A percentile compares a stretch with the other conserved stretches of the same genome.
Conservation (phyloP, 148 eudicot species). For the Persicaria maculosa region DNA sequence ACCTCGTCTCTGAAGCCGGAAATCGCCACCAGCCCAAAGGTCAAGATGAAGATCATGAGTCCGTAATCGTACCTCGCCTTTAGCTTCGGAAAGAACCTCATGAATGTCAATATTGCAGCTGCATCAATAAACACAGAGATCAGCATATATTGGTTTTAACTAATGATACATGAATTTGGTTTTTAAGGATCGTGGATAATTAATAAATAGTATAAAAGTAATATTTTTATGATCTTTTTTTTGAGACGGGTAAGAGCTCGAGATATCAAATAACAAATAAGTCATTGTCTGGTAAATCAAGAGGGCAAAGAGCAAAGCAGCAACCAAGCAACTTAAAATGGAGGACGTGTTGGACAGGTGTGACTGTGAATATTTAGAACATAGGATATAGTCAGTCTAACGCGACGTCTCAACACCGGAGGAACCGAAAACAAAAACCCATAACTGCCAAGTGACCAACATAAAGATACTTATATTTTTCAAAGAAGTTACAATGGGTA, state of each 20-base stretch:
- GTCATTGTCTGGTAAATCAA: no score
- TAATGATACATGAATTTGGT: neutral
- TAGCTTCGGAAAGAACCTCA: conserved; percentile 32
- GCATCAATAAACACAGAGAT: conserved; percentile 6
- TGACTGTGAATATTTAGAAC: no score
- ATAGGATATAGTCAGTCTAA: no score
- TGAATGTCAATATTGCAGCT: conserved; percentile 29
- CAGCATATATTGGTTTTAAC: neutral
- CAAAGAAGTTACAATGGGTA: neutral
- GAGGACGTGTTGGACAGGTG: no score
- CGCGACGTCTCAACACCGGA: no score
- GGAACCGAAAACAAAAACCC: no score
- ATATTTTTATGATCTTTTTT: no score
- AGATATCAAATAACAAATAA: no score
- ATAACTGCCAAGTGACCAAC: no score
- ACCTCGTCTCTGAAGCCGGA: conserved; percentile 32
- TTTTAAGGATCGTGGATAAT: neutral
- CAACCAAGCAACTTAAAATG: no score
- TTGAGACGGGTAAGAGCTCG: no score
- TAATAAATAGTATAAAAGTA: neutral
- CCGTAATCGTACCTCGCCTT: conserved; percentile 33
- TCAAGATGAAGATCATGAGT: conserved; percentile 29
- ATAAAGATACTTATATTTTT: neutral
- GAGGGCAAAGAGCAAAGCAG: no score
- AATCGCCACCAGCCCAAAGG: conserved; percentile 25